Evolutionary conservation across 495 filamentous ascomycete species (phyloP).

Genomic region (Penicillium samsonianum): DNA sequence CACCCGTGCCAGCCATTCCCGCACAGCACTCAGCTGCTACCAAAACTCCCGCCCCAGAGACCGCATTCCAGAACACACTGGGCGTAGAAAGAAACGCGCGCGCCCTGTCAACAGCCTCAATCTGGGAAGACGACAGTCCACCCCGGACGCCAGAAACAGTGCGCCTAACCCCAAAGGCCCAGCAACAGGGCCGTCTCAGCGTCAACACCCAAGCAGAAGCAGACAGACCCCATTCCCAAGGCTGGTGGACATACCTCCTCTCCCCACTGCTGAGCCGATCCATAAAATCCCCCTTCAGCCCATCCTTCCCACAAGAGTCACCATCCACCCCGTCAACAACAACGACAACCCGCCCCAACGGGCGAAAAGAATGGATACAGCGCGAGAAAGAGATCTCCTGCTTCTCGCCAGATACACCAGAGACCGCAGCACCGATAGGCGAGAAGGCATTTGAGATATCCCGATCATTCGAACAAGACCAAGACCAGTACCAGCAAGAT

Average conservation of each 20-base stretch:
- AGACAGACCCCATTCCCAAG: constrained; percentile 63
- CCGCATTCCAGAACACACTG: constrained; percentile 34
- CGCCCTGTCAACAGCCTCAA: constrained; percentile 51
- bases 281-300: constrained; percentile 34
- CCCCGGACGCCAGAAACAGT: constrained; percentile 21
- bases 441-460: constrained; percentile 20
- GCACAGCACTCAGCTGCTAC: constrained; percentile 33
- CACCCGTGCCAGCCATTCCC: constrained; percentile 67
- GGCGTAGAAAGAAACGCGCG: constrained; percentile 25
- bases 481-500: neutral
- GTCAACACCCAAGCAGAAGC: constrained; percentile 41
- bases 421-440: constrained; percentile 13
- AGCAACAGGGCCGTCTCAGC: constrained; percentile 33
- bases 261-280: constrained; percentile 67
- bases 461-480: neutral
- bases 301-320: constrained; percentile 35
- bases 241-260: constrained; percentile 88
- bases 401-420: constrained; percentile 40
- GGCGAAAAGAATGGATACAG: constrained; percentile 38
- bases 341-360: constrained; percentile 21
- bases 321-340: constrained; percentile 32
- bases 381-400: constrained; percentile 41
- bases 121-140: constrained; percentile 58
- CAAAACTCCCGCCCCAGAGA: constrained; percentile 27
- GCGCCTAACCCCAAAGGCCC: constrained; percentile 21